Evolutionary conservation across 495 filamentous ascomycete species (phyloP).

Genomic region (Tuber umbilicatum): DNA sequence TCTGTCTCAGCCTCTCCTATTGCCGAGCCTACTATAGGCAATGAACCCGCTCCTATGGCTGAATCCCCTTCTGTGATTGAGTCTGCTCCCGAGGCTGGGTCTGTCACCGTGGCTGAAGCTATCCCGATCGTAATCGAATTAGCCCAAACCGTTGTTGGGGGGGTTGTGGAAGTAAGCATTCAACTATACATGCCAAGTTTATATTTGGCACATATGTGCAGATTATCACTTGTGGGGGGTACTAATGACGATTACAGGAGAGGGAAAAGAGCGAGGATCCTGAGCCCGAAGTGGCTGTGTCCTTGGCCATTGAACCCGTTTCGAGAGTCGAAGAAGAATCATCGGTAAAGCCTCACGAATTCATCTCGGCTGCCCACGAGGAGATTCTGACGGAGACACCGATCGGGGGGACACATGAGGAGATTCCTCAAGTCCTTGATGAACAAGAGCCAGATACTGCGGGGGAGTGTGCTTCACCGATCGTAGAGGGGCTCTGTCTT

Average conservation of each 20-base stretch:
- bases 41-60: neutral
- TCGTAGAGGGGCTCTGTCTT: conserved; percentile 7
- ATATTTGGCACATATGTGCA: neutral
- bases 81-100: conserved; percentile 6
- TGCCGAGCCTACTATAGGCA: neutral
- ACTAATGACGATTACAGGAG: neutral
- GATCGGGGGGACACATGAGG: conserved; percentile 6
- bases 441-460: conserved; percentile 11
- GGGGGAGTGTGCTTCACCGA: conserved; percentile 12
- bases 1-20: conserved; percentile 6
- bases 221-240: neutral
- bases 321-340: conserved; percentile 14
- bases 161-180: conserved; percentile 10
- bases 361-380: conserved; percentile 14
- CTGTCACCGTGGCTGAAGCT: conserved; percentile 1
- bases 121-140: conserved; percentile 4
- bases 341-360: conserved; percentile 7
- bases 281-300: conserved; percentile 5
- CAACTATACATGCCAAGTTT: neutral
- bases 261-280: neutral
- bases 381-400: conserved; percentile 26
- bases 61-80: conserved; percentile 9
- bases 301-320: neutral
- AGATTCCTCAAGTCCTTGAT: conserved; percentile 21
- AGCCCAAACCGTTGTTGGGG: conserved; percentile 2